Percentiles rank a stretch among this genome's conserved stretches.
These are phyloP conservation scores for Funneliformis geosporum DNA, from an alignment of 192 early-diverging fungal genomes.

Conservation along the genomic window DNA sequence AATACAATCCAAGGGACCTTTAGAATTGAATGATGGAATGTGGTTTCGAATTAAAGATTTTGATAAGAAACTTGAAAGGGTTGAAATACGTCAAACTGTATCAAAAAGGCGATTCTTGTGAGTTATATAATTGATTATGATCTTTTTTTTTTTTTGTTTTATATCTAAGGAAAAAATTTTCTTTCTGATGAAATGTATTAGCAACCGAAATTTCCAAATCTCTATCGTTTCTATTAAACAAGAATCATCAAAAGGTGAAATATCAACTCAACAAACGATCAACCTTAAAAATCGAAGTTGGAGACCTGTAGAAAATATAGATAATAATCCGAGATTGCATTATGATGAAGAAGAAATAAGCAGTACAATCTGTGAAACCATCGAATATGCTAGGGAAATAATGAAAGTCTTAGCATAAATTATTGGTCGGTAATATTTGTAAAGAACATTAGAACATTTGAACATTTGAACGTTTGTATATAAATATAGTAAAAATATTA, in stretches of 20 bases:
- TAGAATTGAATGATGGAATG: slow-evolving; percentile 1
- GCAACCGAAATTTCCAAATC: slow-evolving; percentile 15
- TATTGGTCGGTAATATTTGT: too few species aligned
- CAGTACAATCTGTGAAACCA: background rate
- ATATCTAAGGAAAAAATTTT: background rate
- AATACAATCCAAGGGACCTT: background rate
- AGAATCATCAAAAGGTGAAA: background rate
- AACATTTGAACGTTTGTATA: too few species aligned
- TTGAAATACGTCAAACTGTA: slow-evolving; percentile 3
- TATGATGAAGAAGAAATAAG: slow-evolving; percentile 14
- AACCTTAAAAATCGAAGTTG: slow-evolving; percentile 4
- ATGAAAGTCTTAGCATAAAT: background rate
- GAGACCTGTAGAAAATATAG: slow-evolving; percentile 20
- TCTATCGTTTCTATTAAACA: background rate
- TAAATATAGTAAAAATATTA: too few species aligned
- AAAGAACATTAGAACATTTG: too few species aligned
- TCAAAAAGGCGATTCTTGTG: background rate
- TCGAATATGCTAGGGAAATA: slow-evolving; percentile 18
- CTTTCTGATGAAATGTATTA: background rate
- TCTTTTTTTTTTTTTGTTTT: background rate
- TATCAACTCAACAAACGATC: background rate
- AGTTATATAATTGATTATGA: background rate
- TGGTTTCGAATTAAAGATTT: slow-evolving; percentile 15
- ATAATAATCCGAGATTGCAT: background rate
- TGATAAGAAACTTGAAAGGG: background rate